Evolutionary conservation across 192 early-diverging fungal genomes (phyloP), one percentile per base, ranked within the genome.

Genomic region (Pilobolus umbonatus): DNA sequence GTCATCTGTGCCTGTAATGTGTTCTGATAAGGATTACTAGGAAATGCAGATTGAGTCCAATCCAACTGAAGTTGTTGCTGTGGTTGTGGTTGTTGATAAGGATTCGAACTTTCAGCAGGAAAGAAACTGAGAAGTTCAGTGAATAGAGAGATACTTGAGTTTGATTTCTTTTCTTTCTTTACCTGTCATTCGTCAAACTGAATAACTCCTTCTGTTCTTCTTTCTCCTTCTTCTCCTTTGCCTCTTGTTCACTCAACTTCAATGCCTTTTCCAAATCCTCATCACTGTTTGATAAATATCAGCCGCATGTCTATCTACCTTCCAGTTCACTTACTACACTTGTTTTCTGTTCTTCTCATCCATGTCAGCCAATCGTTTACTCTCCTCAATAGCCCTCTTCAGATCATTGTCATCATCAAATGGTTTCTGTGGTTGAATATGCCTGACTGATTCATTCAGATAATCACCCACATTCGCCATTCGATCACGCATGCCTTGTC

Each of bases 341-440:
- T 57, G 30, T 40, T 57, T 58, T 32, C 69, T 21, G 21, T 43
- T 71, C 32, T 61, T 68, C 19, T 74, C 76, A 48, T 69, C 60
- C 59, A 77, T 69, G 12, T 55, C 61, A 1, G 91, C 88, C 30
- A 78, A 76, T 43, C 83, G 79, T 62, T 83, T 85, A 64, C 89
- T 92, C 56, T 90, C 90, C 50, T 91, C 94, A 25, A 95, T 70
- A 4, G 96, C 96, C 43, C 69, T 72, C 44, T 85, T 80, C 32
- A 94, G 71, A 29, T 96, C 92, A 31, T 69, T 61, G 26, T 96
- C 94, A 31, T 96, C 94, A 50, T 92, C 85, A 32, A 71, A 70
- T 39, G 74, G 46, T 40, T 65, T 64, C 15, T 35, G 30, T 1
- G 38, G 31, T 35, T 55, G 21, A 3, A 54, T 35, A 8, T 36